These are phyloP conservation scores for Tulasnella sp. DNA, from an alignment of 768 basidiomycete species.

Conservation along the genomic window DNA sequence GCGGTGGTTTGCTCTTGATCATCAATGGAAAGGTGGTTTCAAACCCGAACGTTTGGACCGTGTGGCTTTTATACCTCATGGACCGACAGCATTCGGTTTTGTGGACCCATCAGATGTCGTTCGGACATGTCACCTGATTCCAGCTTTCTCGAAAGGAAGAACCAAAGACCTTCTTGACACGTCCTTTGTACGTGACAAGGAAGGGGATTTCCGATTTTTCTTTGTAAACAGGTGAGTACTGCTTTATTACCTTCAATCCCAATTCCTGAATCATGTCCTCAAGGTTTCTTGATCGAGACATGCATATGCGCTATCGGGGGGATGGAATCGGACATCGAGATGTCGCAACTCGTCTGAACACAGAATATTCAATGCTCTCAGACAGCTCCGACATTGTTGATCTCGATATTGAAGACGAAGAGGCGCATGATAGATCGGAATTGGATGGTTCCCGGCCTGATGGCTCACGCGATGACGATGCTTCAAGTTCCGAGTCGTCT, in stretches of 20 bases:
- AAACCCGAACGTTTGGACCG: constrained; percentile 24
- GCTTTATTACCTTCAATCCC: neutral
- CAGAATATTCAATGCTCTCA: too few relatives aligned
- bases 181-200: constrained; percentile 13
- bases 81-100: constrained; percentile 31
- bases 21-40: constrained; percentile 22
- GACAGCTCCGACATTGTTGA: too few relatives aligned
- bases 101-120: constrained; percentile 33
- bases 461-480: too few relatives aligned
- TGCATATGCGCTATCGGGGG: constrained; percentile 22
- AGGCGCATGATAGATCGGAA: too few relatives aligned
- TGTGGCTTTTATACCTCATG: constrained; percentile 29
- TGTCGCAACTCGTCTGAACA: too few relatives aligned
- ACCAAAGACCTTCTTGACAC: constrained; percentile 17
- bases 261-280: too few relatives aligned
- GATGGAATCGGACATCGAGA: constrained; percentile 21
- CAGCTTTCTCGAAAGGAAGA: constrained; percentile 26
- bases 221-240: constrained; percentile 29
- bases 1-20: constrained; percentile 28
- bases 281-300: constrained; percentile 25
- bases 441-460: too few relatives aligned
- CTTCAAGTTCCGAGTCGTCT: too few relatives aligned
- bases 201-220: constrained; percentile 27
- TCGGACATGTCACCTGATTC: constrained; percentile 32
- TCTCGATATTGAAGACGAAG: too few relatives aligned